Evolutionary conservation across 805 yeast genomes (phyloP).

Genomic region (Wickerhamiella sorbophila): DNA sequence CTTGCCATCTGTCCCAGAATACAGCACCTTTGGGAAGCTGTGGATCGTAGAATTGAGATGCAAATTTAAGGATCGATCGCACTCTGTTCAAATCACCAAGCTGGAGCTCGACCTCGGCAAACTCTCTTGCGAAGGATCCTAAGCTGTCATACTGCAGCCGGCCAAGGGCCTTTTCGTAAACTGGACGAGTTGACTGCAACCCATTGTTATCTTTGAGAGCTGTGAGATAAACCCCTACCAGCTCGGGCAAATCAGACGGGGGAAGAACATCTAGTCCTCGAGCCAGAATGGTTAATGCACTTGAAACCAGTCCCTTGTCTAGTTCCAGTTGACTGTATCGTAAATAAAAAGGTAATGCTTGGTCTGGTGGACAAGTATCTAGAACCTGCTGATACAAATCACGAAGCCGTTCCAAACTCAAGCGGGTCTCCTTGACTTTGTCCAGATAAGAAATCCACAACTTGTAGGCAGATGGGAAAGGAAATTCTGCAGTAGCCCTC

Average conservation of each 20-base stretch:
- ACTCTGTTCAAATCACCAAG: slow-evolving; percentile 44
- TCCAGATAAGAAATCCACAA: slow-evolving; percentile 58
- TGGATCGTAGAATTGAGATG: slow-evolving; percentile 32
- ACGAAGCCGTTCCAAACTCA: slow-evolving; percentile 40
- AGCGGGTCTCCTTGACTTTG: slow-evolving; percentile 30
- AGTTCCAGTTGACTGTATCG: slow-evolving; percentile 53
- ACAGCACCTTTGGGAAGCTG: slow-evolving; percentile 12
- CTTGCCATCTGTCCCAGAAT: slow-evolving; percentile 59
- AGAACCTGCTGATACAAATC: slow-evolving; percentile 53
- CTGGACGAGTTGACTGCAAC: slow-evolving; percentile 28
- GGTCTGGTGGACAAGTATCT: slow-evolving; percentile 33
- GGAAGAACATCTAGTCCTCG: slow-evolving; percentile 21
- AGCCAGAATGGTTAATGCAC: slow-evolving; percentile 36
- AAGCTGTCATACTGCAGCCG: slow-evolving; percentile 32
- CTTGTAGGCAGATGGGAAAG: slow-evolving; percentile 47
- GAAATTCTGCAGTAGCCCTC: slow-evolving; percentile 46
- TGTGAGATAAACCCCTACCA: not conserved
- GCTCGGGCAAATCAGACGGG: not conserved
- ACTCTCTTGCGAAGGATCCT: slow-evolving; percentile 35
- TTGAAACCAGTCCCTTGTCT: slow-evolving; percentile 35
- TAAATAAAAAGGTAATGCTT: slow-evolving; percentile 36
- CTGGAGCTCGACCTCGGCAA: slow-evolving; percentile 38
- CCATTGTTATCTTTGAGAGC: not conserved
- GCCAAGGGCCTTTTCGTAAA: slow-evolving; percentile 41
- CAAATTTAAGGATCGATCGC: slow-evolving; percentile 46